phyloP scores from a whole-genome alignment of 225 moss, liverwort and hornwort species.

The Pseudisothecium myosuroides region DNA sequence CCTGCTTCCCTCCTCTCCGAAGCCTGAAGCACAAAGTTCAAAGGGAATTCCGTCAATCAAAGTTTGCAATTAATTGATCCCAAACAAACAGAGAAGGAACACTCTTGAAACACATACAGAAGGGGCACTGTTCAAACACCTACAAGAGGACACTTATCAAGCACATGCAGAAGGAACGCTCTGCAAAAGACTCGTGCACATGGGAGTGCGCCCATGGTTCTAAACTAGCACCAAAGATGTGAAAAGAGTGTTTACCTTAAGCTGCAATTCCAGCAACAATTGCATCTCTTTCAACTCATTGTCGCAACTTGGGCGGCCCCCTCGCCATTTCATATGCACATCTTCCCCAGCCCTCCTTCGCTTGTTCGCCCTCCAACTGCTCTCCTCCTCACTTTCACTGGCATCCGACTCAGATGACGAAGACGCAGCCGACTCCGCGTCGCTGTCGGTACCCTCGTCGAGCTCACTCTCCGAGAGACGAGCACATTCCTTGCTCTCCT shows the following conservation, averaged over 20 bases:
- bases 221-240: background rate
- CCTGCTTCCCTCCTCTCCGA: conserved; percentile 47
- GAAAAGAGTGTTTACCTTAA: conserved; percentile 2
- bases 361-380: conserved; percentile 6
- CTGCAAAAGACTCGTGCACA: background rate
- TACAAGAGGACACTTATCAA: background rate
- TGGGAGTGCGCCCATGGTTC: background rate
- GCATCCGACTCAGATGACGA: conserved; percentile 17
- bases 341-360: conserved; percentile 5
- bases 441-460: background rate
- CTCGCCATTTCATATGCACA: background rate
- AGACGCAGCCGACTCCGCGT: background rate
- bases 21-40: background rate
- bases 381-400: conserved; percentile 5
- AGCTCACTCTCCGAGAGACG: background rate
- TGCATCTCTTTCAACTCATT: conserved; percentile 39
- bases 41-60: background rate
- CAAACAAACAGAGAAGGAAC: background rate
- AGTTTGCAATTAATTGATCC: background rate
- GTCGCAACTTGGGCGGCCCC: background rate
- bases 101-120: background rate
- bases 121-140: background rate
- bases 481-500: background rate
- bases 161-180: background rate
- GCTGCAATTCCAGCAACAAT: conserved; percentile 30